Percentiles rank a stretch among this genome's conserved stretches.
Conservation (phyloP, 1,284 basidiomycete species). For the Agaricales sp. region DNA sequence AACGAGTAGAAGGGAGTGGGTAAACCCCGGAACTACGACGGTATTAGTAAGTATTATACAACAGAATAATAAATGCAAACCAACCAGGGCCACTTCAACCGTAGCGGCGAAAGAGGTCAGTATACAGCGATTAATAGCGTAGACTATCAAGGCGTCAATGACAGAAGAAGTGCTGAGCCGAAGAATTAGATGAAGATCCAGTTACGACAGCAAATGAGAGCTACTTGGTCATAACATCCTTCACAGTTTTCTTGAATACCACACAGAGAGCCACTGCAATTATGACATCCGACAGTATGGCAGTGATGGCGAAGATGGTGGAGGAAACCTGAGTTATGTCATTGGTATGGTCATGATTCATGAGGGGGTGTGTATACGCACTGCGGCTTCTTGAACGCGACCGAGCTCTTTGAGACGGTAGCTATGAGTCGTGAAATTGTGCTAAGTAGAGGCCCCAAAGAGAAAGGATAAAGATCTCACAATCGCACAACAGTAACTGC, state of each 20-base stretch:
- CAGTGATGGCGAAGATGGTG: constrained; percentile 24
- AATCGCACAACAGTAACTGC: too few relatives aligned
- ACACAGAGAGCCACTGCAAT: constrained; percentile 28
- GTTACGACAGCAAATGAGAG: constrained; percentile 11
- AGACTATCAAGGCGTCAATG: constrained; percentile 32
- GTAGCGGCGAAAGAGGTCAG: constrained; percentile 31
- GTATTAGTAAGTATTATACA: not conserved
- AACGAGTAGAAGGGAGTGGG: constrained; percentile 31
- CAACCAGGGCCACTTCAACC: constrained; percentile 27
- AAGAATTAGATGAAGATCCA: not conserved
- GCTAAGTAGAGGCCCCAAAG: not conserved
- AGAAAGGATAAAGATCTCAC: too few relatives aligned
- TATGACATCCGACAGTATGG: constrained; percentile 30
- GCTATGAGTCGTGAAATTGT: constrained; percentile 12
- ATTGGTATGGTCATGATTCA: not conserved
- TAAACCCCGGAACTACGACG: constrained; percentile 22
- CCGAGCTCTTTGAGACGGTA: constrained; percentile 23
- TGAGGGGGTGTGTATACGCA: constrained; percentile 12
- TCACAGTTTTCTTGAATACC: constrained; percentile 25
- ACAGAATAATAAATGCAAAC: constrained; percentile 5
- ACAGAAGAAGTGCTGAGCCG: not conserved
- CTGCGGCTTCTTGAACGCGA: constrained; percentile 21
- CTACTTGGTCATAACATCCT: constrained; percentile 30
- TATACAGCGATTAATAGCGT: constrained; percentile 34
- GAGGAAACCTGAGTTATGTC: constrained; percentile 12